Evolutionary conservation across 2,329 filamentous ascomycete species (phyloP).

Genomic region (Lachnellula cervina): DNA sequence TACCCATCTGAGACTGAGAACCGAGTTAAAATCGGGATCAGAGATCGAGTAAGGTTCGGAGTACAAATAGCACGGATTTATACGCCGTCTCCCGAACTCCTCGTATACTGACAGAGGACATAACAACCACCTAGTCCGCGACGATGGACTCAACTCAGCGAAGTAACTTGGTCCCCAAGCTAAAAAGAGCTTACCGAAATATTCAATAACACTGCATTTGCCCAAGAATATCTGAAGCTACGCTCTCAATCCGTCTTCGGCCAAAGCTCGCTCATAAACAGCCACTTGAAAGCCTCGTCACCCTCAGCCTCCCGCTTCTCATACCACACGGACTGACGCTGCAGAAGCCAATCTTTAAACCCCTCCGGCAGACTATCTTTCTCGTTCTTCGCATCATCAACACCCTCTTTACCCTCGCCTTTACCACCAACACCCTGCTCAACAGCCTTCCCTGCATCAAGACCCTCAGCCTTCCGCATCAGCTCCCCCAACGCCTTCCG

Average conservation of each 20-base stretch:
- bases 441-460: neutral
- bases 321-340: neutral
- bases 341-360: neutral
- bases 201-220: too few species aligned
- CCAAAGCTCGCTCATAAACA: neutral
- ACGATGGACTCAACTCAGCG: too few species aligned
- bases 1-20: too few species aligned
- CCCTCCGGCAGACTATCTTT: neutral
- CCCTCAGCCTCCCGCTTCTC: neutral
- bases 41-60: too few species aligned
- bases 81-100: too few species aligned
- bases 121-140: too few species aligned
- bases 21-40: too few species aligned
- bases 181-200: too few species aligned
- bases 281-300: neutral
- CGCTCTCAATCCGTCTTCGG: neutral
- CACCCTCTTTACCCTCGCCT: neutral
- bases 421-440: neutral
- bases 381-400: neutral
- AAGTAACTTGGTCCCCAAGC: too few species aligned
- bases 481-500: neutral
- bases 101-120: too few species aligned
- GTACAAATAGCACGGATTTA: too few species aligned
- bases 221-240: neutral
- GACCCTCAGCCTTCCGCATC: neutral